These are phyloP conservation scores for Rhodotorula mucilaginosa DNA, from an alignment of 1,284 basidiomycete species.

Conservation along the genomic window DNA sequence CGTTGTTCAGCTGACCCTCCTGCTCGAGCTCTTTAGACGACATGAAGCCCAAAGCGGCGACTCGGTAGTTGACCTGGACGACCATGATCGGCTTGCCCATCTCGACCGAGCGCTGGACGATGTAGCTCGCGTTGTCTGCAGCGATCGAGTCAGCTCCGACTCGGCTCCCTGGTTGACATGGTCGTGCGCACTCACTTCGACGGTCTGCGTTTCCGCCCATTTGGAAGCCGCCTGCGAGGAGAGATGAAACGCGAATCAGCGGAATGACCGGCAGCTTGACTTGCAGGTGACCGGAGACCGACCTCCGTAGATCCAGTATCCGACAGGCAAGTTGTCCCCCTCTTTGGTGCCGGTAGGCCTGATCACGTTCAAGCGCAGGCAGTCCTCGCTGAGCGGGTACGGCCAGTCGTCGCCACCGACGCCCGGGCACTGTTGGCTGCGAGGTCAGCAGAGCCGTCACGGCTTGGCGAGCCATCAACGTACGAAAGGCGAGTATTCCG, in stretches of 20 bases:
- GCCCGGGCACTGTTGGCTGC: constrained; percentile 17
- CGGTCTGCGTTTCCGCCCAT: constrained; percentile 20
- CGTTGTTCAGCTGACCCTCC: constrained; percentile 24
- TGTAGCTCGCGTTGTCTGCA: constrained; percentile 44
- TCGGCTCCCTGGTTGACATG: no score
- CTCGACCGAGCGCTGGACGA: constrained; percentile 34
- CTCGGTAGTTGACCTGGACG: constrained; percentile 50
- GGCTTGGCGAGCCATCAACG: accelerated
- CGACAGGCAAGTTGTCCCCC: constrained; percentile 57
- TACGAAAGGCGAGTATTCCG: constrained; percentile 21
- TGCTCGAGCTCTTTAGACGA: constrained; percentile 52
- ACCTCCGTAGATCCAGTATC: constrained; percentile 51
- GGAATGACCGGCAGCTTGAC: background rate
- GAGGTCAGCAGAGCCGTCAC: no score
- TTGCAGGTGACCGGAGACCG: background rate
- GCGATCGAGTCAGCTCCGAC: background rate
- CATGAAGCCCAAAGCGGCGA: constrained; percentile 55
- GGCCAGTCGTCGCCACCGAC: constrained; percentile 27
- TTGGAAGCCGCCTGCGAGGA: constrained; percentile 16
- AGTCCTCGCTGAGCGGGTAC: constrained; percentile 46
- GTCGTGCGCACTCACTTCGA: background rate
- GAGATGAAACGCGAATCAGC: background rate
- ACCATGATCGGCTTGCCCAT: constrained; percentile 34
- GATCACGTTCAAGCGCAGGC: constrained; percentile 62
- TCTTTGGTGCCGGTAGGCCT: constrained; percentile 48